Base-by-base conservation (phyloP, 345 rosid genomes). In the Noccaea bulbosa region DNA sequence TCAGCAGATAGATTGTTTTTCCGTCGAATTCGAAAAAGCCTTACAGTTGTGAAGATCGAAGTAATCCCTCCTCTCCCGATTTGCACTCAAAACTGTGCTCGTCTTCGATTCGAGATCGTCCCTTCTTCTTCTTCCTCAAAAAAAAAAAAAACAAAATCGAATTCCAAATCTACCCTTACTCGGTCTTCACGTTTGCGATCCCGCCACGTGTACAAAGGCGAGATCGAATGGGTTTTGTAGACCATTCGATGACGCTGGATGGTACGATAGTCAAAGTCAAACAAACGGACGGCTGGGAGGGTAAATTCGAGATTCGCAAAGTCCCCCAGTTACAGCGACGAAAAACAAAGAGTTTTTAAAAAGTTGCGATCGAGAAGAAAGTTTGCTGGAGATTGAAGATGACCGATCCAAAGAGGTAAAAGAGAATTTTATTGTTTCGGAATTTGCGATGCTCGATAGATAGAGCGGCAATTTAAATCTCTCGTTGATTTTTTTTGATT, bases 391-490 rank as follows among this genome's bases (percentile, higher is more conserved):
- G 77, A 15, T 34, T 22, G 51, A 75, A 62, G 74, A 68, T 62
- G 74, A 54, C 45, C 35, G 74, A 69, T 46, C 79, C 79, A 46
- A 75, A 75, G 57, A 69, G 69, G 70, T 75, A 47, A 68, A 9
- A 0, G 9, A n/a, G 27, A 14, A 22, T 22, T 54, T 35, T 12
- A 8, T 46, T 9, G 57, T 32, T 40, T 44, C 2, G 5, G 3
- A 8, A 57, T 4, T 17, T 33, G 0, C 6, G 11, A 45, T 40
- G 0, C 8, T 67, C 33, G 32, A 30, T 39, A 11, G 47, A 20
- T 37, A 7, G 10, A 5, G 15, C 1, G 8, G 5, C 8, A 7
- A 7, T 8, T n/a, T 27, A 5, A 5, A 35, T 72, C 46, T 55
- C 11, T 27, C 45, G 15, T 54, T 56, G 37, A 0, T 56, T 24